These are phyloP conservation scores for Talaromyces wortmannii DNA, from an alignment of 495 filamentous ascomycete species.

Conservation along the genomic window DNA sequence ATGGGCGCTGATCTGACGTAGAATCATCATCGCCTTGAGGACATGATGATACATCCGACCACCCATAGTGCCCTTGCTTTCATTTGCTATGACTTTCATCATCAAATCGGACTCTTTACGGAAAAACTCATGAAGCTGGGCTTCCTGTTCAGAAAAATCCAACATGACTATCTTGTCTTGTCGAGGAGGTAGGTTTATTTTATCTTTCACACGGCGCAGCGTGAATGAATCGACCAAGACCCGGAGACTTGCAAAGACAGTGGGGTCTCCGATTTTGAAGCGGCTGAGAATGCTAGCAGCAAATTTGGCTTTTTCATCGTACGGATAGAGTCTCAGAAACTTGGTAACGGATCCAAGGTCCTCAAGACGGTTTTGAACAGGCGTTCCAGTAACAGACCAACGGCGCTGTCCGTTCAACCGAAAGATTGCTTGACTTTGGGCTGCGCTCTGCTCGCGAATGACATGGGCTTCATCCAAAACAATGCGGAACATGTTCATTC, in stretches of 20 bases:
- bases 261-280: slow-evolving; percentile 70
- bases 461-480: slow-evolving; percentile 94
- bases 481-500: slow-evolving; percentile 87
- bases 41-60: slow-evolving; percentile 85
- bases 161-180: slow-evolving; percentile 60
- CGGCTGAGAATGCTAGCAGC: slow-evolving; percentile 70
- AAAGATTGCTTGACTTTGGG: slow-evolving; percentile 77
- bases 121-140: slow-evolving; percentile 53
- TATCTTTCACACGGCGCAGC: slow-evolving; percentile 85
- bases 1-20: slow-evolving; percentile 86
- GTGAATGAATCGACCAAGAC: slow-evolving; percentile 92
- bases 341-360: slow-evolving; percentile 86
- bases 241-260: slow-evolving; percentile 76
- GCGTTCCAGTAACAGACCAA: slow-evolving; percentile 94
- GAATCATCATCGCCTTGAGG: slow-evolving; percentile 79
- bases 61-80: slow-evolving; percentile 55
- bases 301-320: slow-evolving; percentile 72
- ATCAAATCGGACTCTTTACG: slow-evolving; percentile 55
- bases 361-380: slow-evolving; percentile 86
- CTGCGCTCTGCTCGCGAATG: slow-evolving; percentile 77
- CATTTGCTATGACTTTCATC: slow-evolving; percentile 47
- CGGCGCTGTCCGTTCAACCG: slow-evolving; percentile 73
- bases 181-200: slow-evolving; percentile 72
- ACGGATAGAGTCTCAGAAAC: slow-evolving; percentile 80
- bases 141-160: slow-evolving; percentile 50